These are phyloP conservation scores for Thermoascus crustaceus DNA, from an alignment of 2,329 filamentous ascomycete genomes.

Conservation along the genomic window DNA sequence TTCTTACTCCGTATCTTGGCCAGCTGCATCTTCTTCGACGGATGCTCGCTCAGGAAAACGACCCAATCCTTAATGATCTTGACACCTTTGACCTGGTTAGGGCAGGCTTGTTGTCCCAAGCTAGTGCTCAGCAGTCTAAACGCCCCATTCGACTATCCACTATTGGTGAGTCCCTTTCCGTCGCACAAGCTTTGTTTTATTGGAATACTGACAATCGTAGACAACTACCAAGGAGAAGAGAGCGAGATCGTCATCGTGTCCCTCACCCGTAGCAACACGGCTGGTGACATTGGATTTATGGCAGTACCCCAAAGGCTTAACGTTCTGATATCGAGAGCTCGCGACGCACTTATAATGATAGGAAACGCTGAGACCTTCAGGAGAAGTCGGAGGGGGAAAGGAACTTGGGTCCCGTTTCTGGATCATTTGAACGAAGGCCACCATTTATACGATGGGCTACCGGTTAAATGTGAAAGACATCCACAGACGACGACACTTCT, in stretches of 20 bases:
- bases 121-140: conserved; percentile 45
- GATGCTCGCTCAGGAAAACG: conserved; percentile 47
- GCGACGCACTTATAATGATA: conserved; percentile 59
- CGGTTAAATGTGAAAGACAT: conserved; percentile 54
- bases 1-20: conserved; percentile 65
- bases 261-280: conserved; percentile 57
- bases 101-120: conserved; percentile 53
- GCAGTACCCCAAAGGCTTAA: conserved; percentile 57
- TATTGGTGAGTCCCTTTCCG: conserved; percentile 59
- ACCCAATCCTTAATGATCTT: conserved; percentile 60
- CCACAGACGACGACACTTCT: conserved; percentile 43
- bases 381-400: conserved; percentile 48
- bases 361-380: conserved; percentile 63
- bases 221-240: conserved; percentile 75
- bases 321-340: conserved; percentile 60
- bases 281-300: conserved; percentile 64
- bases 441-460: conserved; percentile 53
- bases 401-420: conserved; percentile 53
- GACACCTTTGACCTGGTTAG: conserved; percentile 56
- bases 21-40: conserved; percentile 54
- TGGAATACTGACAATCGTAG: conserved; percentile 29
- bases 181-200: too few species aligned
- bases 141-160: conserved; percentile 55
- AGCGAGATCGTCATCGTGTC: conserved; percentile 63
- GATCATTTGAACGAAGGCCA: conserved; percentile 44